phyloP scores from a whole-genome alignment of 2,329 filamentous ascomycete genomes.

The Monilinia polystroma region DNA sequence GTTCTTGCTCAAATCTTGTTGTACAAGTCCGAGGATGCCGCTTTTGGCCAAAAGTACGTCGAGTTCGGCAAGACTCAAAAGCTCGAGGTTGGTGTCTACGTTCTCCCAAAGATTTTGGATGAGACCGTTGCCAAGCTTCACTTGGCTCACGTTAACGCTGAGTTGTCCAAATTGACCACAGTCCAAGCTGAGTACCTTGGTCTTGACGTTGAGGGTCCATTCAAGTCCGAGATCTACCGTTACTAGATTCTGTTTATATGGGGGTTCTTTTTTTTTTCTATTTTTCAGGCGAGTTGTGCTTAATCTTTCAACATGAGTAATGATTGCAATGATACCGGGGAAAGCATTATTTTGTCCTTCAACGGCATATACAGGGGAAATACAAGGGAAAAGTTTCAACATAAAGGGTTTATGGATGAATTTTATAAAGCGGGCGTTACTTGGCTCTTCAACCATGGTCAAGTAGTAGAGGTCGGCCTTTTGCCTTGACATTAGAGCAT shows the following conservation, averaged over 20 bases:
- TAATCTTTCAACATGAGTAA: slow-evolving; percentile 47
- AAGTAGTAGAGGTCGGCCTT: slow-evolving; percentile 39
- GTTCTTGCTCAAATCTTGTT: slow-evolving; percentile 98
- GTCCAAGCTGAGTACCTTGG: slow-evolving; percentile 95
- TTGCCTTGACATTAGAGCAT: slow-evolving; percentile 36
- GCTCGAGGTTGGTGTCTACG: slow-evolving; percentile 90
- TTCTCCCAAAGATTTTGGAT: slow-evolving; percentile 97
- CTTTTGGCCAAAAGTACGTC: slow-evolving; percentile 88
- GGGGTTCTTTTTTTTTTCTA: slow-evolving; percentile 26
- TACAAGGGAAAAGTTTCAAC: slow-evolving; percentile 42
- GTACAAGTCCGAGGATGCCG: slow-evolving; percentile 86
- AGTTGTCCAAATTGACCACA: slow-evolving; percentile 80
- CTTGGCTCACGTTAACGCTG: slow-evolving; percentile 88
- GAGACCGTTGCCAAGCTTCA: slow-evolving; percentile 97
- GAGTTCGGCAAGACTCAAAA: slow-evolving; percentile 93
- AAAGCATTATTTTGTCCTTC: slow-evolving; percentile 57
- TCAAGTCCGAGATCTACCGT: slow-evolving; percentile 80
- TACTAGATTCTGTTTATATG: slow-evolving; percentile 38
- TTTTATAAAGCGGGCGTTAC: slow-evolving; percentile 41
- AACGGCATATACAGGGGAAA: slow-evolving; percentile 53
- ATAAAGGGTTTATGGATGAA: slow-evolving; percentile 33
- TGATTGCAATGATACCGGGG: slow-evolving; percentile 57
- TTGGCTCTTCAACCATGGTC: slow-evolving; percentile 45
- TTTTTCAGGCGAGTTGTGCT: slow-evolving; percentile 31
- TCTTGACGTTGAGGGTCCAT: slow-evolving; percentile 82